Percentiles rank a stretch among this genome's conserved stretches.
phyloP scores from a whole-genome alignment of 257 asterid species.

The Linaria vulgaris region DNA sequence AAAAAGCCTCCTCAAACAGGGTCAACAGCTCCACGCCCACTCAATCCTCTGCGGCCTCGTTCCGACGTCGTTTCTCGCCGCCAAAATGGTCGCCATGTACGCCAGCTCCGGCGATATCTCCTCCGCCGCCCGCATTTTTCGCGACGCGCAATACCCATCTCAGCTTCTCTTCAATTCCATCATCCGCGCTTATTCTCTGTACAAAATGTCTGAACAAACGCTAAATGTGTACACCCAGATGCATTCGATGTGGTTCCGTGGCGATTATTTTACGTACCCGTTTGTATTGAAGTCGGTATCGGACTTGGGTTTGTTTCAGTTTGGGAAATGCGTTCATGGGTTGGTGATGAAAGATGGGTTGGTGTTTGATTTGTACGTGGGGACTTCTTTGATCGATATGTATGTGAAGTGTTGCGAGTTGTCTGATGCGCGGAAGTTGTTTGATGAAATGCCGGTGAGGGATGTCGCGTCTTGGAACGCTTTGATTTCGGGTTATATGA shows the following conservation, averaged over 20 bases:
- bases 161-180: conserved; percentile 64
- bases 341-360: conserved; percentile 59
- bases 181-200: conserved; percentile 63
- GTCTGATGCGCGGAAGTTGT: conserved; percentile 51
- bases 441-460: conserved; percentile 64
- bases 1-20: conserved; percentile 53
- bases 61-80: conserved; percentile 53
- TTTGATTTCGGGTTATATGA: conserved; percentile 74
- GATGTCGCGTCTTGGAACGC: conserved; percentile 74
- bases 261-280: conserved; percentile 76
- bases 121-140: conserved; percentile 55
- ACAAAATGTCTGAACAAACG: conserved; percentile 36
- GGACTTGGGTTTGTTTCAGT: conserved; percentile 28
- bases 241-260: conserved; percentile 51
- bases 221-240: conserved; percentile 34
- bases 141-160: conserved; percentile 38
- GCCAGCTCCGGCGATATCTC: conserved; percentile 78
- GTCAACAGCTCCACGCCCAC: conserved; percentile 77
- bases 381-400: conserved; percentile 71
- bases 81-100: conserved; percentile 95
- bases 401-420: conserved; percentile 65
- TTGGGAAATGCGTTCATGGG: conserved; percentile 59
- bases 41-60: conserved; percentile 49
- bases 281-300: conserved; percentile 74
- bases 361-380: conserved; percentile 55